Conservation (phyloP, 768 basidiomycete genomes). For the Dentipellis sp. region DNA sequence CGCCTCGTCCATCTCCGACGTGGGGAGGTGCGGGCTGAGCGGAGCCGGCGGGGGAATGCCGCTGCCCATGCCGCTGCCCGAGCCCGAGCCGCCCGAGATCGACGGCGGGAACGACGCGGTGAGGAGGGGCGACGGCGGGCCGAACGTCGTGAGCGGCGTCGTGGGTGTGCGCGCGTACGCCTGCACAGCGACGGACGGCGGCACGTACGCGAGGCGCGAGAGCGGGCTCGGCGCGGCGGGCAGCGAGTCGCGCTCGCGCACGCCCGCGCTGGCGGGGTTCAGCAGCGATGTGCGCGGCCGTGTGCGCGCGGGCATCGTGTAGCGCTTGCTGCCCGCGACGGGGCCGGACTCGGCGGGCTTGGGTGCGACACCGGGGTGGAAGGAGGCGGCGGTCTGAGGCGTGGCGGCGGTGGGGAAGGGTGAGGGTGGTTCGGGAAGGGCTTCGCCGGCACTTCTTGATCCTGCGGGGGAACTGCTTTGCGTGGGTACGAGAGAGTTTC, state of each 20-base stretch:
- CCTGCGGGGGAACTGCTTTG: neutral
- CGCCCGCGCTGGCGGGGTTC: conserved; percentile 18
- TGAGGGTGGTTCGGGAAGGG: conserved; percentile 68
- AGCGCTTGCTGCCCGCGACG: conserved; percentile 49
- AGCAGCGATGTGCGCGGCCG: conserved; percentile 22
- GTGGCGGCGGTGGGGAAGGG: conserved; percentile 49
- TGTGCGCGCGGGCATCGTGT: conserved; percentile 27
- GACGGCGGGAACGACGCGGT: neutral
- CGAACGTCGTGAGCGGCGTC: conserved; percentile 11
- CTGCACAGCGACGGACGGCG: conserved; percentile 3
- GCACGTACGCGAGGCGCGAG: conserved; percentile 7
- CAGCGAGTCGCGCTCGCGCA: neutral
- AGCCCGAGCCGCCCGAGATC: neutral
- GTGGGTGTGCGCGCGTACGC: conserved; percentile 1
- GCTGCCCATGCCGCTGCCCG: neutral
- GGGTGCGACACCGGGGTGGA: conserved; percentile 19
- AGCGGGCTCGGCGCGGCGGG: conserved; percentile 1
- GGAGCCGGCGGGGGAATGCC: conserved; percentile 11
- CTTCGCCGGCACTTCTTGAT: conserved; percentile 27
- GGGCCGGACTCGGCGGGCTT: conserved; percentile 24
- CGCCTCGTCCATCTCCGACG: conserved; percentile 10
- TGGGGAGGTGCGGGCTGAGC: conserved; percentile 8
- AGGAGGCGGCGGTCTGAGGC: conserved; percentile 9
- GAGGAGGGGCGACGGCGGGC: conserved; percentile 2
- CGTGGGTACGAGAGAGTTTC: neutral